Evolutionary conservation across 78 protist genomes (phyloP), one percentile per base, ranked within the genome.

Genomic region (slime mould (Dictyostelium discoideum)): DNA sequence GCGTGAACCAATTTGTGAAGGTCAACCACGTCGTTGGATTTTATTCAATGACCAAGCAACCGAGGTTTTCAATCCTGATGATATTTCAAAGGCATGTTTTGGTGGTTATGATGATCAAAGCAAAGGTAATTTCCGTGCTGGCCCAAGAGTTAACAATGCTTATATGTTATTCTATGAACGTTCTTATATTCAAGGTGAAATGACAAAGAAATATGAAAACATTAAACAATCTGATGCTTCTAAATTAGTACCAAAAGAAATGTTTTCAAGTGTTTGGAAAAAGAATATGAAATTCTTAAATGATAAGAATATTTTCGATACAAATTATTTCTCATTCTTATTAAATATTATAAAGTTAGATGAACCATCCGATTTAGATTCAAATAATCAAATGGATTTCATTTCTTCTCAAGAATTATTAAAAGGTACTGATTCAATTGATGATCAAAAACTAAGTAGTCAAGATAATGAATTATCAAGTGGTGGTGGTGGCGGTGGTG

Each of bases 101-200:
- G 98, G 98, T 54, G 98, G 98, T 42, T 92, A 81, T 37, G 93
- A 96, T 57, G 92, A 81, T 40, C 90, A 83, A 40, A 89, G 86
- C 10, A 79, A 50, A 60, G 32, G 48, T 2, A 50, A 50, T 22
- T 74, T 50, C 39, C 14, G 94, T 5, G 26, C 87, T 11, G 54
- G 74, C 18, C 83, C 85, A 54, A 29, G 93, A 24, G 57, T 39
- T 1, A 80, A 96, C 84, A 93, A 85, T 87, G 98, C 98, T 57
- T 96, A 96, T 77, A 96, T 96, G 97, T 39, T 96, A 22, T 80
- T 96, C 63, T 96, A 96, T 63, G 95, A 93, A 79, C 78, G 97
- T 14, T 16, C 63, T 9, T 84, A 32, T 22, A n/a, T 60, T 20
- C 42, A 26, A 29, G 80, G 60, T 74, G 57, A 42, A 26, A 74